Conservation (phyloP, 2,329 filamentous ascomycete species). For the Paecilomyces fulvus region DNA sequence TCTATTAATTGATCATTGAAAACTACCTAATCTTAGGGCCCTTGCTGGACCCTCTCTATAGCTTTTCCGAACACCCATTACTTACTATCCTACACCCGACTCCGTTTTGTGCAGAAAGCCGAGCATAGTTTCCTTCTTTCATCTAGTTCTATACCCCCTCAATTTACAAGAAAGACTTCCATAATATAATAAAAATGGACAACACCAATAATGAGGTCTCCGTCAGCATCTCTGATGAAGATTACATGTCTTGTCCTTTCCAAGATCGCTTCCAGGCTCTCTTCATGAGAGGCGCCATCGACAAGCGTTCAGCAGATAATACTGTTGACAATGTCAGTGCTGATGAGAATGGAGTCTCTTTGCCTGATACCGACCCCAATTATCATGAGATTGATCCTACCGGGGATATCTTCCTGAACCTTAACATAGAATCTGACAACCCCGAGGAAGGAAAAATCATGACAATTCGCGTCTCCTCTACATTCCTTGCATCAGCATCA, state of each 20-base stretch:
- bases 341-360: background rate
- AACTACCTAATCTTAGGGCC: too few species aligned
- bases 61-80: too few species aligned
- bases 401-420: background rate
- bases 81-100: background rate
- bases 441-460: background rate
- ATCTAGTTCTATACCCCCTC: background rate
- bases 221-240: background rate
- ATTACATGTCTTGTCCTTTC: background rate
- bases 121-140: background rate
- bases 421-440: background rate
- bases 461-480: background rate
- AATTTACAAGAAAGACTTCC: background rate
- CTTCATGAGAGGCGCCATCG: background rate
- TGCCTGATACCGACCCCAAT: background rate
- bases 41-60: too few species aligned
- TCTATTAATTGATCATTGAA: too few species aligned
- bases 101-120: background rate
- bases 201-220: background rate
- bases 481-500: background rate
- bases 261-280: background rate
- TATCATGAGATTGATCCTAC: background rate
- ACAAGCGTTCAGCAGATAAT: too few species aligned
- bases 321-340: background rate
- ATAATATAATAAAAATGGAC: background rate